phyloP scores from a whole-genome alignment of 805 yeast species.

The Metschnikowia drakensbergensis region DNA sequence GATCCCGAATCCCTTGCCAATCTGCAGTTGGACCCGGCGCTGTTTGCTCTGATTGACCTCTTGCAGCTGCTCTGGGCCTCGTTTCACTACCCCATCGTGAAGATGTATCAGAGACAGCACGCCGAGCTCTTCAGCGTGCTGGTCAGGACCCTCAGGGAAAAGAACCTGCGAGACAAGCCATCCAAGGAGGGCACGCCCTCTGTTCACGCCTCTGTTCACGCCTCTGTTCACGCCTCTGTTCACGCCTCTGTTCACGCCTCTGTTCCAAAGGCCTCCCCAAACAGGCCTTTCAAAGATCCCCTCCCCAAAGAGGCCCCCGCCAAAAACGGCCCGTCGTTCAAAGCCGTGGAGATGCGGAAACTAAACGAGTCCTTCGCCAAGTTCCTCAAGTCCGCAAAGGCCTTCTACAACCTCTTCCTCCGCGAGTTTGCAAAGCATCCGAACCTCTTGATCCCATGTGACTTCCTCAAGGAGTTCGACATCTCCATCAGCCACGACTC shows the following conservation, averaged over 20 bases:
- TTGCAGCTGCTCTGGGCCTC: slow-evolving; percentile 55
- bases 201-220: too few species aligned
- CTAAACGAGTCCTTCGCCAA: slow-evolving; percentile 50
- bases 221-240: too few species aligned
- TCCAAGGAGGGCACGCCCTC: too few species aligned
- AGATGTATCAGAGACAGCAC: slow-evolving; percentile 47
- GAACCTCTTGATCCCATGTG: slow-evolving; percentile 34
- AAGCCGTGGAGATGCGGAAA: slow-evolving; percentile 53
- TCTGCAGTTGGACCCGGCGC: slow-evolving; percentile 15
- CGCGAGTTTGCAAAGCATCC: slow-evolving; percentile 36
- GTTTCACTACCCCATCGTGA: slow-evolving; percentile 62
- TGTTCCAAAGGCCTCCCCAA: too few species aligned
- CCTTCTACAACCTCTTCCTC: slow-evolving; percentile 46
- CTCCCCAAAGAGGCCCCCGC: too few species aligned
- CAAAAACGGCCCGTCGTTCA: slow-evolving; percentile 17
- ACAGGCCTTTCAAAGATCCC: too few species aligned
- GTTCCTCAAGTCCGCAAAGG: slow-evolving; percentile 42
- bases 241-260: too few species aligned
- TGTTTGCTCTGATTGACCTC: slow-evolving; percentile 36
- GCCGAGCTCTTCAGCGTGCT: slow-evolving; percentile 21
- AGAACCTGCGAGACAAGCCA: not conserved
- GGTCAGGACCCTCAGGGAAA: slow-evolving; percentile 16
- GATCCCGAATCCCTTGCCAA: not conserved
- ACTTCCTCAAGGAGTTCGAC: slow-evolving; percentile 26
- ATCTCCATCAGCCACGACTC: slow-evolving; percentile 14